Conservation (phyloP, 108 stramenopile species). For the Nitzschia sp. region DNA sequence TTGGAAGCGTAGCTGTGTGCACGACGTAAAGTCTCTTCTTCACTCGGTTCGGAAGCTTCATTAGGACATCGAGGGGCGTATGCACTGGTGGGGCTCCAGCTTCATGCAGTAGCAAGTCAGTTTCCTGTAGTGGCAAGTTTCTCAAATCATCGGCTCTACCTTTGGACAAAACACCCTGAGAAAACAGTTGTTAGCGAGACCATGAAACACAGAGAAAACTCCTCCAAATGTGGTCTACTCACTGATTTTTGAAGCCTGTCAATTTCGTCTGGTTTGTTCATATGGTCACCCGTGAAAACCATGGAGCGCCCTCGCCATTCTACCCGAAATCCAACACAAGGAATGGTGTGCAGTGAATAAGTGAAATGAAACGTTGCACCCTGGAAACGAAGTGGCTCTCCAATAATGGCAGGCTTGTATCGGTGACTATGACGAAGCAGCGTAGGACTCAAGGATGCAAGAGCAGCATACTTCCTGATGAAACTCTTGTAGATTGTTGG, state of each 20-base stretch:
- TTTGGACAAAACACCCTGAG: constrained; percentile 71
- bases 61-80: constrained; percentile 83
- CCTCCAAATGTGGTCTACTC: constrained; percentile 10
- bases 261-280: constrained; percentile 81
- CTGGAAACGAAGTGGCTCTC: constrained; percentile 81
- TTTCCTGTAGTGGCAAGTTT: constrained; percentile 82
- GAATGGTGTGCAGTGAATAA: constrained; percentile 90
- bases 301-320: constrained; percentile 88
- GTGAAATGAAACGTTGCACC: constrained; percentile 89
- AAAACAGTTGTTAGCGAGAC: background rate
- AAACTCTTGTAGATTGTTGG: constrained; percentile 93
- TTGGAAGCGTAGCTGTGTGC: constrained; percentile 79
- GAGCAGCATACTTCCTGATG: constrained; percentile 91
- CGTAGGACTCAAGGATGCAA: constrained; percentile 79
- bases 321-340: constrained; percentile 89
- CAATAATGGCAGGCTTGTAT: constrained; percentile 86
- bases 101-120: constrained; percentile 88
- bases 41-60: constrained; percentile 68
- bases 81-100: constrained; percentile 93
- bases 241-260: constrained; percentile 60
- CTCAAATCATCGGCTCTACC: constrained; percentile 76
- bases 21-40: constrained; percentile 91
- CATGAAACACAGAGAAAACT: background rate
- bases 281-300: constrained; percentile 91
- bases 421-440: constrained; percentile 82